Conservation (phyloP, 1,284 basidiomycete species). For the Pascua guehoae region DNA sequence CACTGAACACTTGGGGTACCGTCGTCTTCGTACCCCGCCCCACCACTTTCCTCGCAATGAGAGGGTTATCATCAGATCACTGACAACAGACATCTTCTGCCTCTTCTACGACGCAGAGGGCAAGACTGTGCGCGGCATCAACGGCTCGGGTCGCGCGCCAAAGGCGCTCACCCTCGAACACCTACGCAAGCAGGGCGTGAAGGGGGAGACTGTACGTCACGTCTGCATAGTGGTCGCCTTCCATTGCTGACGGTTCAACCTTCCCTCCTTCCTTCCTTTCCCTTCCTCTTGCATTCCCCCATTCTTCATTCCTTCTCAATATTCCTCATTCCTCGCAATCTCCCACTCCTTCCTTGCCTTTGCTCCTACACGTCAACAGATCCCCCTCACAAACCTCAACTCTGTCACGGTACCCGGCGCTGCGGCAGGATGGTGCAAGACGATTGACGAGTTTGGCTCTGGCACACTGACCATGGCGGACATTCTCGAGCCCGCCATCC, state of each 20-base stretch:
- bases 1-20: background rate
- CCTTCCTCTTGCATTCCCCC: too few species aligned
- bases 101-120: slow-evolving; percentile 81
- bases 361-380: slow-evolving; percentile 38
- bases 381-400: slow-evolving; percentile 73
- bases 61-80: background rate
- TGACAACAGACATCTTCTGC: slow-evolving; percentile 74
- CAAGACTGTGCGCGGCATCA: slow-evolving; percentile 63
- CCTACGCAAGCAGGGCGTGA: slow-evolving; percentile 65
- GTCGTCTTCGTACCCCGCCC: background rate
- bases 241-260: too few species aligned
- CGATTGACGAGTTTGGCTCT: slow-evolving; percentile 75
- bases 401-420: slow-evolving; percentile 91
- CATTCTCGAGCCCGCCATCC: slow-evolving; percentile 81
- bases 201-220: slow-evolving; percentile 52
- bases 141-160: slow-evolving; percentile 70
- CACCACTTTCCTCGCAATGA: too few species aligned
- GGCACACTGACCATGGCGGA: slow-evolving; percentile 73
- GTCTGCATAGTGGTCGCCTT: too few species aligned
- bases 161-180: slow-evolving; percentile 73
- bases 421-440: slow-evolving; percentile 89
- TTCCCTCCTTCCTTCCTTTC: too few species aligned
- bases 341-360: background rate
- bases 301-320: background rate
- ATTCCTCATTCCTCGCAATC: background rate